Base-by-base conservation (phyloP, 331 rosid species). In the Arachis monticola region DNA sequence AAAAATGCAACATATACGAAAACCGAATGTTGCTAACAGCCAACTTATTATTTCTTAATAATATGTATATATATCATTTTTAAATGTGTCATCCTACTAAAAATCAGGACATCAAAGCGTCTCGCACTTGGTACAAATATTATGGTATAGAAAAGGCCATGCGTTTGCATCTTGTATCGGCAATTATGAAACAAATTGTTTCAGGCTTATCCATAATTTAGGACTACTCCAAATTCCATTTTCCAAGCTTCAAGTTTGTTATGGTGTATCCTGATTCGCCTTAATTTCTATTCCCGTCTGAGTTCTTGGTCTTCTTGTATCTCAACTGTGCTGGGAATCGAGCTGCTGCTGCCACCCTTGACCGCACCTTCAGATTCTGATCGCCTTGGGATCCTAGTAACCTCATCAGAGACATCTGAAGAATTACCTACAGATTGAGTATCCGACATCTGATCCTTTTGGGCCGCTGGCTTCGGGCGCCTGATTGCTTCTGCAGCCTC, bases 401-500 rank as follows among this genome's bases (percentile, higher is more conserved):
- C 81, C 64, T 87, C 96, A 64, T 79, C 92, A 0, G 89, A 86
- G 32, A 12, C 67, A 7, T 85, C 92, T 48, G 88, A 83, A 64
- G 90, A 70, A 10, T 7, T 80, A 53, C 79, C 59, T 52, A 44
- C 71, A 6, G 81, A 52, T 77, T 77, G 91, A 70, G 82, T 90
- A 52, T 81, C 85, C 47, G 77, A 73, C 8, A 56, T 60, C 57
- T 62, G 87, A 66, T 95, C 97, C 78, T 73, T 89, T 79, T 85
- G 96, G 51, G 13, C 89, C 6, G 50, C 60, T 12, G 83, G 68
- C 82, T 95, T 95, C 14, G 93, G 98, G 73, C 96, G 87, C 64
- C 96, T 83, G 86, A 90, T 95, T 46, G 98, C 97, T 84, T 92
- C 98, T 17, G 97, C 99, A 45, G 97, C 98, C 80, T 72, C 98